These are phyloP conservation scores for Diaporthe nobilis DNA, from an alignment of 2,329 filamentous ascomycete species.

Conservation along the genomic window DNA sequence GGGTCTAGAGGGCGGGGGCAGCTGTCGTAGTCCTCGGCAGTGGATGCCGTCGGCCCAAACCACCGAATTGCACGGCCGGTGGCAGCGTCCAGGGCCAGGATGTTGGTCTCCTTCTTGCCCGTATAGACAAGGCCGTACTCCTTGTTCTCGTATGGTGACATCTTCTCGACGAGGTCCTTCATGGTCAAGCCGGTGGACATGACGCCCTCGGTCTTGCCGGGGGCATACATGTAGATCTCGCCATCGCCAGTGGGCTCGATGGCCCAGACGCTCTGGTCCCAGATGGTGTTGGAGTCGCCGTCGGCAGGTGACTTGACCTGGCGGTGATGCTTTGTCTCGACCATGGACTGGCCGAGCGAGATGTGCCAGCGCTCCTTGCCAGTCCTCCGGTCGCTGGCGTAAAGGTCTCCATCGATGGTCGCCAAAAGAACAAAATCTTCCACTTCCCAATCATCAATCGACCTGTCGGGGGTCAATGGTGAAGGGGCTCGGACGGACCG, in stretches of 20 bases:
- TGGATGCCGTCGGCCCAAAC: slow-evolving; percentile 81
- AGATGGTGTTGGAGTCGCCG: slow-evolving; percentile 72
- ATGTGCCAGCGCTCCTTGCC: slow-evolving; percentile 89
- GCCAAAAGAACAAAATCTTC: slow-evolving; percentile 99
- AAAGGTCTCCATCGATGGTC: slow-evolving; percentile 98
- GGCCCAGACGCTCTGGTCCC: slow-evolving; percentile 91
- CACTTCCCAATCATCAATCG: slow-evolving; percentile 99
- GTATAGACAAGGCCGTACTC: slow-evolving; percentile 89
- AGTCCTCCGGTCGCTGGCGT: slow-evolving; percentile 90
- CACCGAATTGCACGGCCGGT: slow-evolving; percentile 87
- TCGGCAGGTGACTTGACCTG: slow-evolving; percentile 75
- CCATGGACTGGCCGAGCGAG: slow-evolving; percentile 86
- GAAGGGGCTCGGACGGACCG: slow-evolving; percentile 93
- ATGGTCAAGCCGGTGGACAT: slow-evolving; percentile 80
- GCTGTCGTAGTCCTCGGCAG: slow-evolving; percentile 79
- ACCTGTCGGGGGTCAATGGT: slow-evolving; percentile 78
- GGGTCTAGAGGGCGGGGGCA: slow-evolving; percentile 79
- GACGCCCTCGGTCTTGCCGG: slow-evolving; percentile 72
- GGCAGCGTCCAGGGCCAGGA: slow-evolving; percentile 90
- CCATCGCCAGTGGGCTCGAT: slow-evolving; percentile 93
- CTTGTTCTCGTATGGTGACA: slow-evolving; percentile 81
- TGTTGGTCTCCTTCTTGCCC: slow-evolving; percentile 89
- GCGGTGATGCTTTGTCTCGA: slow-evolving; percentile 88
- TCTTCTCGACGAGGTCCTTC: slow-evolving; percentile 89
- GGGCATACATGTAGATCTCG: slow-evolving; percentile 87